Percentiles rank a stretch among this genome's conserved stretches.
phyloP scores from a whole-genome alignment of 2,329 filamentous ascomycete species.

The Pyricularia pennisetigena region DNA sequence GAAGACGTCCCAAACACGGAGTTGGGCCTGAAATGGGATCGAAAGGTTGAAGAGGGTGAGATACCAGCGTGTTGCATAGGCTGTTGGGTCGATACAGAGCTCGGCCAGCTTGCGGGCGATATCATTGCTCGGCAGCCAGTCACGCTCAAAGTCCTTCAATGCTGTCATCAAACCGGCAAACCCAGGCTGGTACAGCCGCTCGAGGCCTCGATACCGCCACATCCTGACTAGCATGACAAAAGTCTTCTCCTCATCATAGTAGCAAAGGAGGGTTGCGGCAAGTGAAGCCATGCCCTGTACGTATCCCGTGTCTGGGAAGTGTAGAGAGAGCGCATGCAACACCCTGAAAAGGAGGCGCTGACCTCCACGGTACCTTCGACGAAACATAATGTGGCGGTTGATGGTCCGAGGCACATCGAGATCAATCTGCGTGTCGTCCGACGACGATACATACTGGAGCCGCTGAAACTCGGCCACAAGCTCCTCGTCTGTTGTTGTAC shows the following conservation, averaged over 20 bases:
- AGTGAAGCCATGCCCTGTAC: constrained; percentile 97
- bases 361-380: constrained; percentile 80
- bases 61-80: constrained; percentile 97
- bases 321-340: constrained; percentile 81
- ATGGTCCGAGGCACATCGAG: constrained; percentile 94
- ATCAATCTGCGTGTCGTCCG: constrained; percentile 95
- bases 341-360: constrained; percentile 89
- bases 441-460: constrained; percentile 63
- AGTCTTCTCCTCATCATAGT: constrained; percentile 89
- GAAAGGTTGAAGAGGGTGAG: constrained; percentile 95
- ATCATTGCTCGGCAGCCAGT: constrained; percentile 71
- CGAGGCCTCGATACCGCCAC: constrained; percentile 81
- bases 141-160: constrained; percentile 71
- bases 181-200: constrained; percentile 71
- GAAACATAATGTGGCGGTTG: constrained; percentile 94
- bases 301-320: constrained; percentile 86
- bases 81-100: constrained; percentile 72
- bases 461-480: constrained; percentile 54
- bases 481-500: constrained; percentile 19
- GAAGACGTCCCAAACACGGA: constrained; percentile 96
- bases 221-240: constrained; percentile 96
- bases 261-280: constrained; percentile 85
- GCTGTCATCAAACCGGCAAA: constrained; percentile 84
- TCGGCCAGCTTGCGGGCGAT: constrained; percentile 75
- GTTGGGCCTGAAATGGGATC: constrained; percentile 85